Base-by-base conservation (phyloP, 164 flowering plant species). In the Houttuynia cordata region DNA sequence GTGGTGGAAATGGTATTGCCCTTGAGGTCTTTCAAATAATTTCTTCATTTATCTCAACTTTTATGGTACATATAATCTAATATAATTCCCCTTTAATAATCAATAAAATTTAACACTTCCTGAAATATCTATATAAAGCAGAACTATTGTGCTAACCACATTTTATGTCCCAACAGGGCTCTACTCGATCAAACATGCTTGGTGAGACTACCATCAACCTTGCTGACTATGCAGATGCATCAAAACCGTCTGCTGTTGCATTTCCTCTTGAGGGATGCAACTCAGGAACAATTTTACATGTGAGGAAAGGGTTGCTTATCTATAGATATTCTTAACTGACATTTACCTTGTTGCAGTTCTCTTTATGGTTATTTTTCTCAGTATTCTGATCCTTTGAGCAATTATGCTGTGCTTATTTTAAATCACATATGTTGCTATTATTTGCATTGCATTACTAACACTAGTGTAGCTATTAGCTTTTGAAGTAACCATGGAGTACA, bases 151-250 rank as follows among this genome's bases (percentile, higher is more conserved):
- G 14, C 49, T 45, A 45, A 45, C 49, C 49, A 52, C 18, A 52
- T 52, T 52, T 52, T 18, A n/a, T 71, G 45, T 30, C 23, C 45
- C 49, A 53, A 66, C 78, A 93, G 99, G 99, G 97, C 70, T 76
- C 97, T 56, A 86, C 99, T 62, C 79, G 97, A 54, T 79, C 97
- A 52, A 84, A 89, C 80, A 42, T 82, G 66, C 95, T 94, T 67
- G 99, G 99, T 49, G 99, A 94, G 75, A 91, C 86, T 63, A 76
- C 24, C 51, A 80, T 94, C 66, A 85, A 94, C 71, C 95, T 94
- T 78, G 91, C 99, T 68, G 90, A 91, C 63, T 88, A 81, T 80
- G 89, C 81, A 53, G 93, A 88, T 75, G 96, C 99, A 57, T 66
- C 64, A 51, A 85, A 85, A 63, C 99, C 99, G 61, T 75, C 69